A percentile compares a stretch with the other conserved stretches of the same genome.
Conservation (phyloP, 1,139 yeast species). For the Cylindricascospora bacillispora region DNA sequence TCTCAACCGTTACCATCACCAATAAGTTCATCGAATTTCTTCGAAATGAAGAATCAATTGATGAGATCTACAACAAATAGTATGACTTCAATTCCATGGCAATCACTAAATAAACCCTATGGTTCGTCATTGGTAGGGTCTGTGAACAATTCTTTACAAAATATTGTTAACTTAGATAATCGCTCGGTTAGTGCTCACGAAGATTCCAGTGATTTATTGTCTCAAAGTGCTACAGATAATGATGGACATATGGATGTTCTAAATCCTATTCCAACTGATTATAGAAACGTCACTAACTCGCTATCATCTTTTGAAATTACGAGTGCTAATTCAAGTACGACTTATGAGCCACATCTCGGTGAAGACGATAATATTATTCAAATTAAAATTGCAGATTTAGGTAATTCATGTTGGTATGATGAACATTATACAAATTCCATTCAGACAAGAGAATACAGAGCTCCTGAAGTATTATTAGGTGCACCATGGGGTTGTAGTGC, state of each 20-base stretch:
- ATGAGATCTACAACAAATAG: conserved; percentile 5
- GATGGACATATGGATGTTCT: background rate
- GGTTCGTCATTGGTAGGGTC: background rate
- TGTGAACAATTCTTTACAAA: conserved; percentile 1
- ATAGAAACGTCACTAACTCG: conserved; percentile 16
- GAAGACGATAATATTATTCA: conserved; percentile 25
- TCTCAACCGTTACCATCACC: conserved; percentile 82
- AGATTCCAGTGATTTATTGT: conserved; percentile 1
- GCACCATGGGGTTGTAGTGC: conserved; percentile 65
- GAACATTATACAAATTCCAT: conserved; percentile 60
- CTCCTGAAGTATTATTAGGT: conserved; percentile 54
- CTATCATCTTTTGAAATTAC: conserved; percentile 23
- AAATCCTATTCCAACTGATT: conserved; percentile 1
- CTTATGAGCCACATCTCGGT: background rate
- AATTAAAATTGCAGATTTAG: conserved; percentile 62
- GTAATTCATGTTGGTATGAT: conserved; percentile 60
- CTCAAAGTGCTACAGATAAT: conserved; percentile 1
- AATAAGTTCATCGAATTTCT: conserved; percentile 34
- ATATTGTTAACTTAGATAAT: background rate
- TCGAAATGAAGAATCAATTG: conserved; percentile 24
- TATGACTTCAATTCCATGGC: conserved; percentile 1
- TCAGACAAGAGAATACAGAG: conserved; percentile 64
- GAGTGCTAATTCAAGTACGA: conserved; percentile 27
- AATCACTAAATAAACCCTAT: background rate
- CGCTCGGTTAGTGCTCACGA: background rate